Evolutionary conservation across 169 alveolate species (phyloP).

Genomic region (Blepharisma undulans): DNA sequence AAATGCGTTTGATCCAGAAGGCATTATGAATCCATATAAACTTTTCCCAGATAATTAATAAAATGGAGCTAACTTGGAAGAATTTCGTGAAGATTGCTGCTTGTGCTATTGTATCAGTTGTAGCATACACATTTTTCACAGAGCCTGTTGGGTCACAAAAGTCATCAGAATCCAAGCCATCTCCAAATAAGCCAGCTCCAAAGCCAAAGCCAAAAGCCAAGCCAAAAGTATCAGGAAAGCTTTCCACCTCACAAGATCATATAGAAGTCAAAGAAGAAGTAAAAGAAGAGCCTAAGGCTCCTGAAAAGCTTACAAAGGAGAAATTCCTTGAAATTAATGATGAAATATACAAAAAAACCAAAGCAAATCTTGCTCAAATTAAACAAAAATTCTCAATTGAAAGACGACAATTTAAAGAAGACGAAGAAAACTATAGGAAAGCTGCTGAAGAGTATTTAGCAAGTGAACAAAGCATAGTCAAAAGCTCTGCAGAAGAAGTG

Average conservation of each 20-base stretch:
- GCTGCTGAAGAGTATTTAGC: not conserved
- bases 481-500: not conserved
- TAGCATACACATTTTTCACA: not conserved
- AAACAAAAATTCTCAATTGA: not conserved
- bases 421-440: not conserved
- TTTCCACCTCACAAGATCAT: not conserved
- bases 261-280: not conserved
- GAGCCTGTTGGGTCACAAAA: not conserved
- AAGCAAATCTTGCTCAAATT: not conserved
- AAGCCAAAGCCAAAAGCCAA: not conserved
- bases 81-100: not conserved
- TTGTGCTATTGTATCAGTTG: not conserved
- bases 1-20: not conserved
- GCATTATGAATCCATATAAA: not conserved
- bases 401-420: not conserved
- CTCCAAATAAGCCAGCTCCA: not conserved
- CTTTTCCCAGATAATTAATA: constrained; percentile 17
- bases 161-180: not conserved
- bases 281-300: not conserved
- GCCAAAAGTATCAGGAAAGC: not conserved
- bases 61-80: not conserved
- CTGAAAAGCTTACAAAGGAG: not conserved
- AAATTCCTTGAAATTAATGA: not conserved
- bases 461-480: not conserved
- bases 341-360: not conserved